Evolutionary conservation across 331 rosid genomes (phyloP).

Genomic region (Acacia pycnantha): DNA sequence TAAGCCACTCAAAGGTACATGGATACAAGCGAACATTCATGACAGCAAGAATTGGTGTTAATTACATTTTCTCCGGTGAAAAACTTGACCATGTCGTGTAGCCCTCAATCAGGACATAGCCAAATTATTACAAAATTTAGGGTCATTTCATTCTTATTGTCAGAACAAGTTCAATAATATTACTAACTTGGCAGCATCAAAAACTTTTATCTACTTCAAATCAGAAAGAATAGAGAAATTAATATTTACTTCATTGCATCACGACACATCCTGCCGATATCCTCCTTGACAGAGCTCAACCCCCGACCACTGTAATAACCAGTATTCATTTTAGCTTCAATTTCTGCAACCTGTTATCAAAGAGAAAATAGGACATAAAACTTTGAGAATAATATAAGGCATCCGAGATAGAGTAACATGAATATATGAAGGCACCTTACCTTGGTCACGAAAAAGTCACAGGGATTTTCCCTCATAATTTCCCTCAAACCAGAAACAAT

Average conservation of each 20-base stretch:
- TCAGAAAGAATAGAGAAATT: constrained; percentile 12
- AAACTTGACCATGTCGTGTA: neutral
- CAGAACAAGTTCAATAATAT: neutral
- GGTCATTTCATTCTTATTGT: constrained; percentile 8
- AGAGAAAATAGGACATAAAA: constrained; percentile 20
- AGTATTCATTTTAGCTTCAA: constrained; percentile 78
- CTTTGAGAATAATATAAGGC: constrained; percentile 7
- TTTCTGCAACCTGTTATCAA: constrained; percentile 78
- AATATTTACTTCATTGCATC: constrained; percentile 88
- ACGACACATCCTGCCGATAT: constrained; percentile 93
- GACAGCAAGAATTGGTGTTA: neutral
- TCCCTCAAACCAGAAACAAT: constrained; percentile 84
- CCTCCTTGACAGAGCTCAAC: constrained; percentile 83
- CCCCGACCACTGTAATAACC: constrained; percentile 92
- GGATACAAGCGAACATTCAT: constrained; percentile 21
- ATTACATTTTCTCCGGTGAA: neutral
- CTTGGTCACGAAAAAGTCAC: constrained; percentile 90
- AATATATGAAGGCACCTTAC: constrained; percentile 67
- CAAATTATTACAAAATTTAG: constrained; percentile 5
- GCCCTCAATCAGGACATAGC: constrained; percentile 9
- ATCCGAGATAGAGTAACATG: neutral
- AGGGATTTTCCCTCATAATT: constrained; percentile 83
- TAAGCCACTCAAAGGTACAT: constrained; percentile 18
- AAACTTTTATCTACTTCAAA: constrained; percentile 1
- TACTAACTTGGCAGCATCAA: neutral